Percentiles rank a stretch among this genome's conserved stretches.
These are phyloP conservation scores for Dendrobium nobile DNA, from an alignment of 106 monocot genomes.

Conservation along the genomic window DNA sequence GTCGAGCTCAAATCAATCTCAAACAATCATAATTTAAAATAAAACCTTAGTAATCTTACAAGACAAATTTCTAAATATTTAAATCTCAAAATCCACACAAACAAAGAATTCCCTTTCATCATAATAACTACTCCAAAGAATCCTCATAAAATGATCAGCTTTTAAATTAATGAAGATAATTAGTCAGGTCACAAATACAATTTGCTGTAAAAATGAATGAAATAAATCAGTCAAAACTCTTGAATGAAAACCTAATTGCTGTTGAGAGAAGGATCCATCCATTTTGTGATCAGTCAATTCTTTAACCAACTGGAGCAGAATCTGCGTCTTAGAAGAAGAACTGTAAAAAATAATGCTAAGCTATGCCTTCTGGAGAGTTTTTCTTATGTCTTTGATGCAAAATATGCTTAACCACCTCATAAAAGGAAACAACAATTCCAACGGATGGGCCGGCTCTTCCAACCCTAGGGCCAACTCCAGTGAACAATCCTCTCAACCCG, in stretches of 20 bases:
- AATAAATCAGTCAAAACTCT: neutral
- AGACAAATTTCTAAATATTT: no score
- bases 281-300: neutral
- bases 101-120: no score
- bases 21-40: no score
- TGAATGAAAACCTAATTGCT: neutral
- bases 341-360: neutral
- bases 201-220: no score
- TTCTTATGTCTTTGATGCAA: constrained; percentile 45
- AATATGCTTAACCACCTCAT: constrained; percentile 75
- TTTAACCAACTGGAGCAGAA: no score
- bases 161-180: no score
- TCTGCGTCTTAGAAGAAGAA: neutral
- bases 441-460: constrained; percentile 85
- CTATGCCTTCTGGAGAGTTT: neutral
- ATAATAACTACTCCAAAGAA: no score
- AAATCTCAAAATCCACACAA: no score
- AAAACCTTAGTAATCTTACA: no score
- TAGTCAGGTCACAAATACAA: no score
- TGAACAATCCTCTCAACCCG: constrained; percentile 69
- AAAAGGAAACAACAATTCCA: constrained; percentile 83
- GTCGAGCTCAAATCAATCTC: no score
- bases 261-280: neutral
- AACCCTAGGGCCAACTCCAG: constrained; percentile 75
- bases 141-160: no score